These are phyloP conservation scores for Tetrahymena thermophila DNA, from an alignment of 73 alveolate species.

Conservation along the genomic window DNA sequence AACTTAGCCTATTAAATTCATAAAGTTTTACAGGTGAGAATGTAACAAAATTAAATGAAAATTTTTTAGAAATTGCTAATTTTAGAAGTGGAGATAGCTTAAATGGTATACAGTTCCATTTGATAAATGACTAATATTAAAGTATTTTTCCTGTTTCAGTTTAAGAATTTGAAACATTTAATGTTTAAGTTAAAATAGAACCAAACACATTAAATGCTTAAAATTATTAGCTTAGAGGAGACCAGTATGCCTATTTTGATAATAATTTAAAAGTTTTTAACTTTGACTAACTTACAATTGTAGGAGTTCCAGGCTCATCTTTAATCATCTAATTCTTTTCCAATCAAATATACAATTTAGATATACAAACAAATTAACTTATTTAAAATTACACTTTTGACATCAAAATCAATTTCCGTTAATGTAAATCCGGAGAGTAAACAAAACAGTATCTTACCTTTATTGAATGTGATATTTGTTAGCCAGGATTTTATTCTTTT, in stretches of 20 bases:
- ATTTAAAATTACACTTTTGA: background rate
- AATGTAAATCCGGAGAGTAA: background rate
- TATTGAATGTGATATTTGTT: conserved; percentile 4
- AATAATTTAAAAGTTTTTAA: too few species aligned
- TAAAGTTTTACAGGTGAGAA: too few species aligned
- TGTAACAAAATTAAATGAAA: too few species aligned
- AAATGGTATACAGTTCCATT: too few species aligned
- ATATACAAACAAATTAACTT: background rate
- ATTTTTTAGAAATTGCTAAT: background rate
- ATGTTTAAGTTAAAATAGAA: background rate
- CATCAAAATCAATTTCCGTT: background rate
- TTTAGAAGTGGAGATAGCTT: background rate
- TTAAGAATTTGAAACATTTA: background rate
- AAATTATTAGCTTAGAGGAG: background rate
- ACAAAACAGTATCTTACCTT: background rate
- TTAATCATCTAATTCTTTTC: background rate
- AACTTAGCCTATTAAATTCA: too few species aligned
- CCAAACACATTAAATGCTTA: background rate
- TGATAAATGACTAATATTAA: too few species aligned
- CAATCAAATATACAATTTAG: background rate
- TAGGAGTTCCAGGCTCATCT: background rate
- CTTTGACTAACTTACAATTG: background rate
- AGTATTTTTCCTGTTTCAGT: background rate
- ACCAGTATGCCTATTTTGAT: too few species aligned
- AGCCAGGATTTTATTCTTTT: background rate